A percentile compares a stretch with the other conserved stretches of the same genome.
Conservation (phyloP, 2,329 filamentous ascomycete species). For the Alternaria infectoria region DNA sequence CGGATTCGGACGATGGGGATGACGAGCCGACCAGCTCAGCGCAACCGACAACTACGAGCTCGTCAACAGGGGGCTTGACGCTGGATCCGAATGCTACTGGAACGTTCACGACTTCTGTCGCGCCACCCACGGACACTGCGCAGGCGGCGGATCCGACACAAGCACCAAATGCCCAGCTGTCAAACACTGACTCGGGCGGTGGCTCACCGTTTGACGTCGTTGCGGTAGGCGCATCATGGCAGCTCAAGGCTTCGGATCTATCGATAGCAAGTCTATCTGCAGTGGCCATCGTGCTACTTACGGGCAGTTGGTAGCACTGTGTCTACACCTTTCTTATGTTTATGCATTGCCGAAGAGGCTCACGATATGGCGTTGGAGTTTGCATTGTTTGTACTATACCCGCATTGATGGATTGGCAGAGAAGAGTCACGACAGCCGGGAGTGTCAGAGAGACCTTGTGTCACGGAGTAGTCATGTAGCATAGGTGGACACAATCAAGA, state of each 20-base stretch:
- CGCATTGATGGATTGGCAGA: constrained; percentile 10
- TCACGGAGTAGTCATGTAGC: neutral
- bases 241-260: constrained; percentile 1
- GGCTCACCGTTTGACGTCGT: constrained; percentile 55
- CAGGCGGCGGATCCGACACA: constrained; percentile 14
- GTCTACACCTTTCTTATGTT: constrained; percentile 4
- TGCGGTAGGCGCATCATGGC: constrained; percentile 28
- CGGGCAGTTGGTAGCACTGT: constrained; percentile 8
- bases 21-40: constrained; percentile 8
- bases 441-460: neutral
- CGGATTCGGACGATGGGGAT: constrained; percentile 7
- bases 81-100: constrained; percentile 24
- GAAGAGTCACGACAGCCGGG: neutral
- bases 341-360: constrained; percentile 15
- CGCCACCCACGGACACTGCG: constrained; percentile 12
- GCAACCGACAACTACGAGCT: constrained; percentile 3
- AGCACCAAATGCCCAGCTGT: constrained; percentile 40
- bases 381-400: constrained; percentile 36
- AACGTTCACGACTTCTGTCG: constrained; percentile 9
- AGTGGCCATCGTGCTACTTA: constrained; percentile 12
- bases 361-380: constrained; percentile 23
- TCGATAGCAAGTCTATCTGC: constrained; percentile 19
- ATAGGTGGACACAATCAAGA: neutral
- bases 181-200: constrained; percentile 48
- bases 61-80: constrained; percentile 13